Evolutionary conservation across 2,329 filamentous ascomycete species (phyloP), one percentile per base, ranked within the genome.

Genomic region (Ustulina deusta): DNA sequence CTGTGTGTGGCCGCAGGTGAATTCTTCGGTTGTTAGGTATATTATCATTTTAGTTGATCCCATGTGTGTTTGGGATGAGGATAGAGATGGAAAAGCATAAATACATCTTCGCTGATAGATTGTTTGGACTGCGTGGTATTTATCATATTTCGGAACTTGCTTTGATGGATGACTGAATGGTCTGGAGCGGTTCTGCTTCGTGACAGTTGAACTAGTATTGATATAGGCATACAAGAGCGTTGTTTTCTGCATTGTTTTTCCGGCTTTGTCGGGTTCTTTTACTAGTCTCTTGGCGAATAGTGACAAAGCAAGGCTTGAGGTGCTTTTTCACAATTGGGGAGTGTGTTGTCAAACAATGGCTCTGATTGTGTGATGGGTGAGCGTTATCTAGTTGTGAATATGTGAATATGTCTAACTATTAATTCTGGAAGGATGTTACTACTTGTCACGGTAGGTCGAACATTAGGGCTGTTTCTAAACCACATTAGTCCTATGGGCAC

Each of bases 1-100:
- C 13, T 48, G 40, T 34, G 11, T 46, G 52, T 74, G 74, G 6
- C 59, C 66, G 54, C 73, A 74, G 57, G 54, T 22, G 52, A 69
- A 73, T 27, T 48, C 15, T 62, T 71, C 54, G 32, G 46, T 55
- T 6, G 69, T 71, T 51, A 66, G 32, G 63, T 58, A 71, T 49
- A 55, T 68, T 10, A 69, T 61, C 72, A 74, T 74, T n/a, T 36
- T 66, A 62, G 15, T 20, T 32, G 22, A 27, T 27, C 3, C 4
- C 29, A 22, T 1, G 22, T 27, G 11, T 17, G 46, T 1, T 52
- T 17, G 6, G 6, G 20, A 9, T 5, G 3, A 3, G 56, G 10
- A 48, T 20, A 2, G 36, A 10, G 6, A 15, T 48, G 56, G 25
- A 3, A 2, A 17, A 2, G 17, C 13, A 32, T 32, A 6, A 2